Evolutionary conservation across 2,329 filamentous ascomycete genomes (phyloP).

Genomic region (Lasiodiplodia sp.): DNA sequence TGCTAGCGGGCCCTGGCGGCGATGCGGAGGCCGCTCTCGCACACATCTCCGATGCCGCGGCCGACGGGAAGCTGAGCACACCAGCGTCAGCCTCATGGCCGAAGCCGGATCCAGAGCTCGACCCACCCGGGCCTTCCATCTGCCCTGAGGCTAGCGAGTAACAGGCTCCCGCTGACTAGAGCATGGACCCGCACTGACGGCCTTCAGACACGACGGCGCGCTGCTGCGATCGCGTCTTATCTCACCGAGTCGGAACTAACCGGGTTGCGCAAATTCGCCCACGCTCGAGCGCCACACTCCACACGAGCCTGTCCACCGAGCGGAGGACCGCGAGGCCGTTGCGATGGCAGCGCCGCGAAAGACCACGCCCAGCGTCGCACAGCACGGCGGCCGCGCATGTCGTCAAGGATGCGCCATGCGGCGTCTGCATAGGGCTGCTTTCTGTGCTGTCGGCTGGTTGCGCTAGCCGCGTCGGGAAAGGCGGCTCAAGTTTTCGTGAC

Average conservation of each 20-base stretch:
- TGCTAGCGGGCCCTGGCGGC: background rate
- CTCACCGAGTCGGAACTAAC: slow-evolving; percentile 25
- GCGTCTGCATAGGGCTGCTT: slow-evolving; percentile 27
- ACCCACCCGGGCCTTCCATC: slow-evolving; percentile 15
- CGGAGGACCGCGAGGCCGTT: background rate
- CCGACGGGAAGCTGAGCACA: slow-evolving; percentile 16
- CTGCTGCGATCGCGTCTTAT: slow-evolving; percentile 18
- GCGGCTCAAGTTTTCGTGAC: slow-evolving; percentile 25
- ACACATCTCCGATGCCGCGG: slow-evolving; percentile 7
- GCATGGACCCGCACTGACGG: slow-evolving; percentile 29
- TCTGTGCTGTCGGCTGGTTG: slow-evolving; percentile 15
- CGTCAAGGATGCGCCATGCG: slow-evolving; percentile 21
- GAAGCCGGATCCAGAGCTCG: slow-evolving; percentile 19
- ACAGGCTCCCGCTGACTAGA: slow-evolving; percentile 14
- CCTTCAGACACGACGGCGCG: slow-evolving; percentile 25
- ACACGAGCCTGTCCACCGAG: slow-evolving; percentile 1
- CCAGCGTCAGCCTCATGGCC: slow-evolving; percentile 11
- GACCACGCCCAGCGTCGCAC: background rate
- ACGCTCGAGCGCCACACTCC: slow-evolving; percentile 12
- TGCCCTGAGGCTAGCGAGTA: slow-evolving; percentile 21
- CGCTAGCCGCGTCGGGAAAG: slow-evolving; percentile 26
- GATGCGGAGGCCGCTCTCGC: slow-evolving; percentile 3
- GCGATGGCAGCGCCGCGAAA: background rate
- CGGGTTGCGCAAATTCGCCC: slow-evolving; percentile 16
- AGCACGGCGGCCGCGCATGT: background rate